Percentiles rank a stretch among this genome's conserved stretches.
phyloP scores from a whole-genome alignment of 2,329 filamentous ascomycete genomes.

The Fusarium tupiense region DNA sequence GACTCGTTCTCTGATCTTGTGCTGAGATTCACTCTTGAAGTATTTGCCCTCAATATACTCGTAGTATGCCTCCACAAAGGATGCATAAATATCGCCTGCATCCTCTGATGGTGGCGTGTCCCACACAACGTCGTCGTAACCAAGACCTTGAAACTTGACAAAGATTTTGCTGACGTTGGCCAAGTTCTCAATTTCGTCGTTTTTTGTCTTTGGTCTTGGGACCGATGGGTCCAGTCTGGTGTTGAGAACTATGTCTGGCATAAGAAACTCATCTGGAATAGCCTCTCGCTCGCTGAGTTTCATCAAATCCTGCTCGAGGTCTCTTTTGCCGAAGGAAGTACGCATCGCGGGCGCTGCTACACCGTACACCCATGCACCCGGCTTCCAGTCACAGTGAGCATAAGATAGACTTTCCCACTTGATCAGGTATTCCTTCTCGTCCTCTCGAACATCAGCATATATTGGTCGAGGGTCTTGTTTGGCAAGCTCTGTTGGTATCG shows the following conservation, averaged over 20 bases:
- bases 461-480: constrained; percentile 10
- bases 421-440: constrained; percentile 90
- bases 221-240: constrained; percentile 66
- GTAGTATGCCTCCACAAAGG: constrained; percentile 84
- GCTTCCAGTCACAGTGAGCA: constrained; percentile 84
- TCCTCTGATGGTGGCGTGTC: constrained; percentile 78
- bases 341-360: constrained; percentile 71
- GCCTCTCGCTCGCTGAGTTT: constrained; percentile 80
- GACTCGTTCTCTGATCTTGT: constrained; percentile 73
- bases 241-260: constrained; percentile 88
- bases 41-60: constrained; percentile 86
- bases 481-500: constrained; percentile 51
- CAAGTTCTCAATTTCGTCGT: constrained; percentile 76
- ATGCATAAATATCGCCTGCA: constrained; percentile 73
- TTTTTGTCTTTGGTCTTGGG: constrained; percentile 66
- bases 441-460: constrained; percentile 61
- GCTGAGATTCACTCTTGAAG: constrained; percentile 65
- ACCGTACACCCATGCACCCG: constrained; percentile 89
- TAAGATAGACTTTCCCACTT: constrained; percentile 89
- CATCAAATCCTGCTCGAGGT: constrained; percentile 64
- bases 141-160: constrained; percentile 92
- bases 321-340: constrained; percentile 78
- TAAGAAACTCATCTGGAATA: constrained; percentile 85
- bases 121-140: constrained; percentile 93
- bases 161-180: constrained; percentile 77